These are phyloP conservation scores for Euphrasia arctica DNA, from an alignment of 305 asterid genomes.

Conservation along the genomic window DNA sequence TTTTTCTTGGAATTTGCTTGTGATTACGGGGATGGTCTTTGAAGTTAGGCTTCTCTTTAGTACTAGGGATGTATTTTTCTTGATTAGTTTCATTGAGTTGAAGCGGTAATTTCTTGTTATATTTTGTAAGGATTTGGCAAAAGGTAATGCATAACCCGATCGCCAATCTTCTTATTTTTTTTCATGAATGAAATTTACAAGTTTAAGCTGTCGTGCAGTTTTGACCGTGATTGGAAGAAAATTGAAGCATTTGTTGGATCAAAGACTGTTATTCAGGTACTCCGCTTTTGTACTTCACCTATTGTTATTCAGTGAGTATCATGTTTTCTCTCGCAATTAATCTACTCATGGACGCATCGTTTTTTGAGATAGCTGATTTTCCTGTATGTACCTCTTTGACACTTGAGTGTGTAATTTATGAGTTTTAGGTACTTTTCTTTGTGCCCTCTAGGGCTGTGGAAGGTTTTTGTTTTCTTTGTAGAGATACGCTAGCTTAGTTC, in stretches of 20 bases:
- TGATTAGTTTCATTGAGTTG: neutral
- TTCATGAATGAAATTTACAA: neutral
- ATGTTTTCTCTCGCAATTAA: slow-evolving; percentile 10
- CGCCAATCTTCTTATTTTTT: neutral
- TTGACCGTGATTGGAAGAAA: slow-evolving; percentile 96
- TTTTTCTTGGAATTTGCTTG: neutral
- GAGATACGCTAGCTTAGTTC: too few species aligned
- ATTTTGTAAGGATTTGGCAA: neutral
- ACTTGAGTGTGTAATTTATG: neutral
- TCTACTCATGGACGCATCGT: neutral
- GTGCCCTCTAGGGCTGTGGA: too few species aligned
- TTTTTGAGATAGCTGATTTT: neutral
- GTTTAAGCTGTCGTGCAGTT: slow-evolving; percentile 34
- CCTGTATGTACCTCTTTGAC: neutral
- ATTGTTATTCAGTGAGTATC: neutral
- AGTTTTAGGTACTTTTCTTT: too few species aligned
- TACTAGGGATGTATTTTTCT: neutral
- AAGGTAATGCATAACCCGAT: neutral
- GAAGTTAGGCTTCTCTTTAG: slow-evolving; percentile 10
- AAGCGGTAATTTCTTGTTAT: neutral
- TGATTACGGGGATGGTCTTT: neutral
- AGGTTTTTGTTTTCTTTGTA: too few species aligned
- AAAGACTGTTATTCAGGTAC: slow-evolving; percentile 89
- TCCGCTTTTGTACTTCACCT: neutral
- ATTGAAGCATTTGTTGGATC: slow-evolving; percentile 95